Evolutionary conservation across 148 eudicot genomes (phyloP).

Genomic region (Diospyros lotus): DNA sequence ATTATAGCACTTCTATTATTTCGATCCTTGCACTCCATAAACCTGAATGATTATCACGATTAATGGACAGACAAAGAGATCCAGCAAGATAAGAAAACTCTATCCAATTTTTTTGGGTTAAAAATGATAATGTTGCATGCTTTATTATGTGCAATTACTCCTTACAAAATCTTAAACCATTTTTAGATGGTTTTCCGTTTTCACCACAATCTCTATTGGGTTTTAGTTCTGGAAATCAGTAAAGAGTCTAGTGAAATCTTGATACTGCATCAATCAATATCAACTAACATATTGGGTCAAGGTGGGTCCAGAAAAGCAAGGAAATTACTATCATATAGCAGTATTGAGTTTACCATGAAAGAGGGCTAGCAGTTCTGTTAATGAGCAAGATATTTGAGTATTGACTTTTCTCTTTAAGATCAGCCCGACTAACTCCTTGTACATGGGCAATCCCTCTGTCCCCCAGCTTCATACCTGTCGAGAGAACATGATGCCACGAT

Average conservation of each 20-base stretch:
- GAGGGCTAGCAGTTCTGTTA: slow-evolving; percentile 89
- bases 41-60: slow-evolving; percentile 54
- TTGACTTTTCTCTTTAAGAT: slow-evolving; percentile 48
- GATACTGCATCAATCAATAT: no score
- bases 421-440: slow-evolving; percentile 51
- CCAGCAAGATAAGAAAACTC: slow-evolving; percentile 4
- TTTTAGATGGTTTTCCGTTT: background rate
- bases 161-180: background rate
- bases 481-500: slow-evolving; percentile 63
- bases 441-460: slow-evolving; percentile 77
- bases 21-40: slow-evolving; percentile 94
- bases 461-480: slow-evolving; percentile 83
- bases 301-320: no score
- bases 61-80: slow-evolving; percentile 18
- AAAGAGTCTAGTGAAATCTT: no score
- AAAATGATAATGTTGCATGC: background rate
- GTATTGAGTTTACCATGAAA: slow-evolving; percentile 60
- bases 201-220: background rate
- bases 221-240: background rate
- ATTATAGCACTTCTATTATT: slow-evolving; percentile 59
- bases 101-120: background rate
- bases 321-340: slow-evolving; percentile 1
- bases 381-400: slow-evolving; percentile 70
- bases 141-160: background rate
- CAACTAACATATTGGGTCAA: no score